Conservation (phyloP, 805 yeast genomes). For the Ogataea nitratoaversa region DNA sequence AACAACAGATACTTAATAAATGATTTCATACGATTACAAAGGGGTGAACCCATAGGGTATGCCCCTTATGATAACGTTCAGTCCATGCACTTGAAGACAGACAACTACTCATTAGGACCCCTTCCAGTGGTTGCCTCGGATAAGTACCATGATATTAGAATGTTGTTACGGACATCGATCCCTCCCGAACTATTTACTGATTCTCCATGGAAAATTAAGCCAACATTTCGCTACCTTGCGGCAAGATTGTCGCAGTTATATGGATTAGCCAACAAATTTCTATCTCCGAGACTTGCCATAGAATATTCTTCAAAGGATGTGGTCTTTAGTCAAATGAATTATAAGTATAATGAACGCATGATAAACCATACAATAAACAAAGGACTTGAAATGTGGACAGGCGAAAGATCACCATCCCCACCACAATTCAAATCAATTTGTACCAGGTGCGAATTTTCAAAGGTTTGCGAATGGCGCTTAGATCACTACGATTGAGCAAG, state of each 20-base stretch:
- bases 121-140: not conserved
- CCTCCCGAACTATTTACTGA: conserved; percentile 11
- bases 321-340: conserved; percentile 39
- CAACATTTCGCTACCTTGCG: conserved; percentile 55
- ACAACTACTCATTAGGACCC: conserved; percentile 14
- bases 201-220: conserved; percentile 46
- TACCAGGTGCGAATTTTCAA: conserved; percentile 48
- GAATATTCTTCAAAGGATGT: conserved; percentile 48
- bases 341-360: conserved; percentile 32
- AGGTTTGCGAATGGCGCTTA: conserved; percentile 38
- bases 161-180: conserved; percentile 4
- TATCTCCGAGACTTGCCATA: conserved; percentile 37
- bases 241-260: conserved; percentile 49
- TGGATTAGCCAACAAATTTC: conserved; percentile 30
- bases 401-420: conserved; percentile 45
- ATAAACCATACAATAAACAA: conserved; percentile 29
- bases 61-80: conserved; percentile 33
- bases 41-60: conserved; percentile 43
- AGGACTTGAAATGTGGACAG: conserved; percentile 55
- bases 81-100: conserved; percentile 10
- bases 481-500: conserved; percentile 3
- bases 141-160: conserved; percentile 3
- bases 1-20: conserved; percentile 32
- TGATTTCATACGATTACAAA: conserved; percentile 43
- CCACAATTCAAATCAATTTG: conserved; percentile 43